Percentiles rank a stretch among this genome's conserved stretches.
Evolutionary conservation across 805 yeast genomes (phyloP).

Genomic region (Saccharomyces eubayanus): DNA sequence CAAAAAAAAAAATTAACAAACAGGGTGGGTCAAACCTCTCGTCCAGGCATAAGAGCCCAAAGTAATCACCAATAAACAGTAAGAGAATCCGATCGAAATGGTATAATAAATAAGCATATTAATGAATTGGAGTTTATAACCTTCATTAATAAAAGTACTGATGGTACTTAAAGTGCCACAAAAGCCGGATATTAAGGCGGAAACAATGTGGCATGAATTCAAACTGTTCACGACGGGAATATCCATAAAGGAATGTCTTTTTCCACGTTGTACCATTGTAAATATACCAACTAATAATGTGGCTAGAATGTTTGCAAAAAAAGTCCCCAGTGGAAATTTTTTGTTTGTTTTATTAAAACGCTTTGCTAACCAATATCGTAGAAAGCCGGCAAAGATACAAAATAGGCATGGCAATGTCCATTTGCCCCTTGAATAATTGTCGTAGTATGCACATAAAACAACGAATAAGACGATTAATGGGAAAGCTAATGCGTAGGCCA

Average conservation of each 20-base stretch:
- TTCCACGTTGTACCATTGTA: slow-evolving; percentile 35
- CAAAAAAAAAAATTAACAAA: slow-evolving; percentile 13
- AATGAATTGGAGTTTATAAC: slow-evolving; percentile 33
- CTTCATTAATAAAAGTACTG: slow-evolving; percentile 69
- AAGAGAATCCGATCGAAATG: slow-evolving; percentile 41
- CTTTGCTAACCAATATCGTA: slow-evolving; percentile 48
- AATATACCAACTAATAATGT: slow-evolving; percentile 15
- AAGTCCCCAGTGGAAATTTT: slow-evolving; percentile 51
- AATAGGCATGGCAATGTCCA: slow-evolving; percentile 66
- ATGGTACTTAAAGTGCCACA: slow-evolving; percentile 69
- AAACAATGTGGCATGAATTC: slow-evolving; percentile 42
- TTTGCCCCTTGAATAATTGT: slow-evolving; percentile 41
- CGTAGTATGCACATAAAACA: slow-evolving; percentile 27
- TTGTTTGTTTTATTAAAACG: slow-evolving; percentile 36
- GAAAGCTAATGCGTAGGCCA: slow-evolving; percentile 5
- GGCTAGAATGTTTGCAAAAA: slow-evolving; percentile 41
- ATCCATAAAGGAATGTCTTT: slow-evolving; percentile 14
- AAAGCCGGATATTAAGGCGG: slow-evolving; percentile 54
- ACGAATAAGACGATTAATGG: slow-evolving; percentile 23
- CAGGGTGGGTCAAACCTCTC: slow-evolving; percentile 18
- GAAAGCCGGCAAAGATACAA: slow-evolving; percentile 62
- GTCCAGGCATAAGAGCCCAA: slow-evolving; percentile 73
- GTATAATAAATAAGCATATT: slow-evolving; percentile 45
- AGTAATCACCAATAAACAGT: slow-evolving; percentile 44
- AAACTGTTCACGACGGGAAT: slow-evolving; percentile 27